A percentile compares a stretch with the other conserved stretches of the same genome.
Evolutionary conservation across 805 yeast genomes (phyloP).

Genomic region (Starmerella powellii): DNA sequence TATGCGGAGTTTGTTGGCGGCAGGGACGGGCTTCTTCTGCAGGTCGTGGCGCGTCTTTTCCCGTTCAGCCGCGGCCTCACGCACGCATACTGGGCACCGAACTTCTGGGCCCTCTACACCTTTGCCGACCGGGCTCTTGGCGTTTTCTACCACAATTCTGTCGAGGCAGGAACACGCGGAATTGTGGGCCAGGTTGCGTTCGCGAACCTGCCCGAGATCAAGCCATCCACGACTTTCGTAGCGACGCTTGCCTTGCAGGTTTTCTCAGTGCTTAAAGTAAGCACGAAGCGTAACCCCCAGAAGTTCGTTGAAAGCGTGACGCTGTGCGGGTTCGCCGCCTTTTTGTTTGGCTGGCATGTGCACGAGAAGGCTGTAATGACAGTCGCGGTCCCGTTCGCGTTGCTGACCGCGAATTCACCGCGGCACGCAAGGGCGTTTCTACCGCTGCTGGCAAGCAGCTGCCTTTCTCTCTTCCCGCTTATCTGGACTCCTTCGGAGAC

Average conservation of each 20-base stretch:
- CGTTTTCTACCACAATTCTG: slow-evolving; percentile 22
- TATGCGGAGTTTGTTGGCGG: slow-evolving; percentile 40
- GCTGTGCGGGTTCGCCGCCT: slow-evolving; percentile 81
- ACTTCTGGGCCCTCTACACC: slow-evolving; percentile 90
- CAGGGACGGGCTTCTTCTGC: slow-evolving; percentile 51
- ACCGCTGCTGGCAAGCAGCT: slow-evolving; percentile 65
- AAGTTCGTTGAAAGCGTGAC: slow-evolving; percentile 77
- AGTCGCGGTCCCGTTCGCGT: slow-evolving; percentile 76
- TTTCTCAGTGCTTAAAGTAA: slow-evolving; percentile 43
- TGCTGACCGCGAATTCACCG: slow-evolving; percentile 58
- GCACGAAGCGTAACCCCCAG: background rate
- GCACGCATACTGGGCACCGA: slow-evolving; percentile 99
- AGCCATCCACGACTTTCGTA: slow-evolving; percentile 64
- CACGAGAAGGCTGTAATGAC: slow-evolving; percentile 95
- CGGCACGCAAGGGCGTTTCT: slow-evolving; percentile 61
- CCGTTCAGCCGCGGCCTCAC: slow-evolving; percentile 93
- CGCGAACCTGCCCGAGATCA: slow-evolving; percentile 63
- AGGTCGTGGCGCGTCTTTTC: slow-evolving; percentile 54
- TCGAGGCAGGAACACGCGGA: slow-evolving; percentile 58
- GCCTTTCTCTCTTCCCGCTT: slow-evolving; percentile 79
- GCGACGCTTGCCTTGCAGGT: slow-evolving; percentile 77
- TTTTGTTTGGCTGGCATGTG: slow-evolving; percentile 96
- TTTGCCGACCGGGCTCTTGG: slow-evolving; percentile 60
- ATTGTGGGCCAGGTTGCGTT: slow-evolving; percentile 84
- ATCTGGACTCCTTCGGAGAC: slow-evolving; percentile 71